Evolutionary conservation across 208 protist species (phyloP).

Genomic region (Eutreptiella sp.): DNA sequence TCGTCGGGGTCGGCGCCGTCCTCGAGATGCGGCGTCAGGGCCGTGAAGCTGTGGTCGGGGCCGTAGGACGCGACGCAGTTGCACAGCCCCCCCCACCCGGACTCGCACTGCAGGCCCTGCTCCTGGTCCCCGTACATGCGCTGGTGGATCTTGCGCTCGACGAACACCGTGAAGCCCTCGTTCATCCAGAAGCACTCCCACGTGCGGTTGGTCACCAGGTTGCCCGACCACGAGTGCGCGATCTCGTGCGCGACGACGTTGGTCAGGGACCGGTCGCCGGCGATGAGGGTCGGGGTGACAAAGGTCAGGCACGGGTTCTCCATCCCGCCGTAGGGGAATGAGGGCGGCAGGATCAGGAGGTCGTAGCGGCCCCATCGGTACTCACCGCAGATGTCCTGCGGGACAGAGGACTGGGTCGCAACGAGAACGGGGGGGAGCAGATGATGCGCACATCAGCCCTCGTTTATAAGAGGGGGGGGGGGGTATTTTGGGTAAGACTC

Average conservation of each 20-base stretch:
- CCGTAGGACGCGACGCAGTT: slow-evolving; percentile 42
- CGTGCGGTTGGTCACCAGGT: slow-evolving; percentile 52
- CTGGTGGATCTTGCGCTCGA: slow-evolving; percentile 58
- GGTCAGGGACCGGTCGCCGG: slow-evolving; percentile 57
- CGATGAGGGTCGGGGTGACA: slow-evolving; percentile 68
- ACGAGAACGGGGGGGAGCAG: no score
- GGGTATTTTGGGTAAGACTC: no score
- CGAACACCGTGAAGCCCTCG: slow-evolving; percentile 52
- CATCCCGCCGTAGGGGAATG: slow-evolving; percentile 80
- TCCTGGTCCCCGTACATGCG: slow-evolving; percentile 34
- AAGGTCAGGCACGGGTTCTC: slow-evolving; percentile 60
- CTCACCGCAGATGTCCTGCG: slow-evolving; percentile 44
- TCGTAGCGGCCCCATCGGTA: slow-evolving; percentile 67
- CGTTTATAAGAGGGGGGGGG: no score
- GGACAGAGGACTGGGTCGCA: no score
- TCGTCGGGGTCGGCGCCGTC: slow-evolving; percentile 73
- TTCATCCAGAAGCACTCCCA: slow-evolving; percentile 69
- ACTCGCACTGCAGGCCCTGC: slow-evolving; percentile 42
- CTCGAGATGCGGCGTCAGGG: slow-evolving; percentile 36
- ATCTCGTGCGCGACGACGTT: slow-evolving; percentile 78
- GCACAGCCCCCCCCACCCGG: slow-evolving; percentile 43
- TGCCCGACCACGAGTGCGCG: slow-evolving; percentile 62
- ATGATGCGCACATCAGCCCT: no score
- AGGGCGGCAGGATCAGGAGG: slow-evolving; percentile 62
- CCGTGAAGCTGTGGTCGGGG: slow-evolving; percentile 37